Evolutionary conservation across 805 yeast species (phyloP).

Genomic region (Monosporozyma unispora): DNA sequence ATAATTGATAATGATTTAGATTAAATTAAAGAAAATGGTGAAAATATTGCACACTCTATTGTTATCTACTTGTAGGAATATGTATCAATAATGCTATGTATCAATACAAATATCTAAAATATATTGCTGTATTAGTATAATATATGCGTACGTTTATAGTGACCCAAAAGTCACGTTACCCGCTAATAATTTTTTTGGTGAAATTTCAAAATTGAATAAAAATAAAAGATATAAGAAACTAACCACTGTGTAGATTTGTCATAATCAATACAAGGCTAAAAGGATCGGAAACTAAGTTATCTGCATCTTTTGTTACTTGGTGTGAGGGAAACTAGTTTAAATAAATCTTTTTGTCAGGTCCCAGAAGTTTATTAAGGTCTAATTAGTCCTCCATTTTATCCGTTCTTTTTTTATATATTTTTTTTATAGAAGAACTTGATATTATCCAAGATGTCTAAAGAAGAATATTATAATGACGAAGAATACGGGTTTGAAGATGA

Average conservation of each 20-base stretch:
- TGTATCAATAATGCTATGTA: background rate
- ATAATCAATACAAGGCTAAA: background rate
- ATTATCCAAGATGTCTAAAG: slow-evolving; percentile 8
- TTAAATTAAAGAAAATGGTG: background rate
- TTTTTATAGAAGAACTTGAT: background rate
- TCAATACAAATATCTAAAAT: background rate
- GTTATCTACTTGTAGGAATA: no score
- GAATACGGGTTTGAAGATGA: slow-evolving; percentile 68
- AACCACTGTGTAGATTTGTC: background rate
- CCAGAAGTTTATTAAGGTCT: background rate
- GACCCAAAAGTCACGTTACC: background rate
- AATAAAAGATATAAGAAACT: background rate
- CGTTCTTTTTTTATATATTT: background rate
- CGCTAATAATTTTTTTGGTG: background rate
- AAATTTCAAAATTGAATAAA: background rate
- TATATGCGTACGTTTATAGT: background rate
- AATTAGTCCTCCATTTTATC: slow-evolving; percentile 1
- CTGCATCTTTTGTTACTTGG: background rate
- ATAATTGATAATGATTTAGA: background rate
- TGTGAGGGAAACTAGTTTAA: background rate
- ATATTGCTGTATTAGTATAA: background rate
- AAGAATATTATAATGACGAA: slow-evolving; percentile 37
- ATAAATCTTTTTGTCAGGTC: background rate
- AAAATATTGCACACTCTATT: background rate
- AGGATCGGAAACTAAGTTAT: background rate